Evolutionary conservation across 768 basidiomycete species (phyloP).

Genomic region (Phanerodontia chrysosporium): DNA sequence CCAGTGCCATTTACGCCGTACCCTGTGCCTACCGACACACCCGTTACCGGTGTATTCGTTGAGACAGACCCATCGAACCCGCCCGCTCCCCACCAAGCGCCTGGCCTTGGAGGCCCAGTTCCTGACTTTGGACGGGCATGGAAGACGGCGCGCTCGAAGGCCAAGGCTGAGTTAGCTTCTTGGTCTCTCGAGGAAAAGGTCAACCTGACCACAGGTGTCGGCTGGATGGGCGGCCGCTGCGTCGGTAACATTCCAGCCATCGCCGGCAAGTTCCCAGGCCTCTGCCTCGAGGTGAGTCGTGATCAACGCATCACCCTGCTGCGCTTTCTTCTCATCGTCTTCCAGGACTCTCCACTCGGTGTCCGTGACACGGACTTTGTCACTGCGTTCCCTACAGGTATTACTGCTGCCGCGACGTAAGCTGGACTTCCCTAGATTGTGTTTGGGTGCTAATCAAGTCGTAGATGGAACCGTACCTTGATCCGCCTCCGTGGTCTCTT

Average conservation of each 20-base stretch:
- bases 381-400: constrained; percentile 78
- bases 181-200: constrained; percentile 64
- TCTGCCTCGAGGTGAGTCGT: constrained; percentile 59
- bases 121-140: constrained; percentile 38
- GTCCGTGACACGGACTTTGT: constrained; percentile 71
- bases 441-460: too few relatives aligned
- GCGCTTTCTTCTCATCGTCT: too few relatives aligned
- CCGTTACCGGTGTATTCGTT: constrained; percentile 52
- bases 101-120: constrained; percentile 30
- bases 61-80: constrained; percentile 51
- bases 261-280: constrained; percentile 49
- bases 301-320: neutral
- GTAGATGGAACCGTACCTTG: constrained; percentile 70
- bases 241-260: constrained; percentile 63
- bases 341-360: constrained; percentile 69
- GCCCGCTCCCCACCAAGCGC: constrained; percentile 41
- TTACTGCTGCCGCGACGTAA: constrained; percentile 80
- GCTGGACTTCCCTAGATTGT: too few relatives aligned
- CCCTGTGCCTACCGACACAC: constrained; percentile 53
- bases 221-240: constrained; percentile 62
- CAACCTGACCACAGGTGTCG: constrained; percentile 60
- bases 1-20: constrained; percentile 50
- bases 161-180: constrained; percentile 29
- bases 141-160: constrained; percentile 19
- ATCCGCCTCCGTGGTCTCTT: constrained; percentile 72